Conservation (phyloP, 257 asterid genomes). For the Fraxinus cuspidata region DNA sequence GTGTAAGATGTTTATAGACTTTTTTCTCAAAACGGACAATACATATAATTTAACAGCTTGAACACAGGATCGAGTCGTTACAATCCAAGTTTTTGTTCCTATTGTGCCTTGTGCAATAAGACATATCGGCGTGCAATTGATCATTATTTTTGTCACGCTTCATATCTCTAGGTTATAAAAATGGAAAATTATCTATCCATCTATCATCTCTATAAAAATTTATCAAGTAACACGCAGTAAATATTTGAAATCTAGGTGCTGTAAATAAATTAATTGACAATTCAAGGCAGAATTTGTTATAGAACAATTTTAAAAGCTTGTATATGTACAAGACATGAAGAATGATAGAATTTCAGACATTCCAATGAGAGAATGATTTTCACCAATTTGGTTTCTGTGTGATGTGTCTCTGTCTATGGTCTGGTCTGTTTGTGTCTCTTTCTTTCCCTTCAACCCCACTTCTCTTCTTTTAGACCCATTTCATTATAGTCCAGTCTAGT, state of each 20-base stretch:
- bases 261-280: slow-evolving; percentile 14
- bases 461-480: slow-evolving; percentile 32
- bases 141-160: no score
- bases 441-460: slow-evolving; percentile 28
- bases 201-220: no score
- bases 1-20: no score
- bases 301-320: neutral
- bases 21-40: no score
- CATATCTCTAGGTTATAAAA: no score
- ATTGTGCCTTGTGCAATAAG: neutral
- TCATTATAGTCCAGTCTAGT: neutral
- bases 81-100: neutral
- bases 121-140: no score
- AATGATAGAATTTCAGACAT: slow-evolving; percentile 35
- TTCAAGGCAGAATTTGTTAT: slow-evolving; percentile 12
- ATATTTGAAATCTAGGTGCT: no score
- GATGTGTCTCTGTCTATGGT: slow-evolving; percentile 29
- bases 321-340: slow-evolving; percentile 34
- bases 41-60: no score
- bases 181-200: no score
- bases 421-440: slow-evolving; percentile 25
- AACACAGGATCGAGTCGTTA: no score
- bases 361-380: slow-evolving; percentile 40
- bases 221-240: no score
- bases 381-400: slow-evolving; percentile 38